phyloP scores from a whole-genome alignment of 768 basidiomycete genomes.

The Asterophora lycoperdoides region DNA sequence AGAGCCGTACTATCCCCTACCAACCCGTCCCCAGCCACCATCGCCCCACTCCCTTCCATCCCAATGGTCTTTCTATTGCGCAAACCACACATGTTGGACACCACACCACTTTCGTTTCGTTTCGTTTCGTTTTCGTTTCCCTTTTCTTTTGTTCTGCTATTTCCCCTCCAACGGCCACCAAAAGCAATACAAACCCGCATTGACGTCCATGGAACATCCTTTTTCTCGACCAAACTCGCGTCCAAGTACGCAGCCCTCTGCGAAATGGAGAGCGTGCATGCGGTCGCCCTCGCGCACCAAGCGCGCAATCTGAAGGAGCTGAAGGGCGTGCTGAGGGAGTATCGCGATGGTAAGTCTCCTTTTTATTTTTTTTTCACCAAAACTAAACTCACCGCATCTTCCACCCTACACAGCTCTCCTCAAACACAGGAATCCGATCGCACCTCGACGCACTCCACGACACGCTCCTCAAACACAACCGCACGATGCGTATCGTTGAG shows the following conservation, averaged over 20 bases:
- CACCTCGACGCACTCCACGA: conserved; percentile 94
- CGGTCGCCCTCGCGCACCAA: conserved; percentile 88
- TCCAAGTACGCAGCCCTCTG: conserved; percentile 81
- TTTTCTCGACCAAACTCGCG: conserved; percentile 84
- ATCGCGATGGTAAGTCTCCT: conserved; percentile 59
- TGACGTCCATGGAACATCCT: conserved; percentile 80
- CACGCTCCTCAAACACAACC: conserved; percentile 92
- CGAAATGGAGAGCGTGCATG: conserved; percentile 95
- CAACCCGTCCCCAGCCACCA: too few species aligned
- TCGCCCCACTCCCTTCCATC: too few species aligned
- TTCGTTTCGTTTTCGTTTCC: too few species aligned
- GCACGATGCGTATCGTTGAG: conserved; percentile 92
- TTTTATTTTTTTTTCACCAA: too few species aligned
- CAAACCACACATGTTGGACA: too few species aligned
- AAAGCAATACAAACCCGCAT: conserved; percentile 70
- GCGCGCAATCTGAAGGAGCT: conserved; percentile 87
- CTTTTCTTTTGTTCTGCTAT: too few species aligned
- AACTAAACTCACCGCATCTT: too few species aligned
- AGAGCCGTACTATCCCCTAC: too few species aligned
- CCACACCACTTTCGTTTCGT: too few species aligned
- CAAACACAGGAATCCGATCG: conserved; percentile 92
- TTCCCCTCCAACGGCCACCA: conserved; percentile 45
- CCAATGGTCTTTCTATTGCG: too few species aligned
- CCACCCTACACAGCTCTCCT: conserved; percentile 90
- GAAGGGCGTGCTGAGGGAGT: conserved; percentile 81